phyloP scores from a whole-genome alignment of 164 flowering plant species.

The Chimonanthus praecox region DNA sequence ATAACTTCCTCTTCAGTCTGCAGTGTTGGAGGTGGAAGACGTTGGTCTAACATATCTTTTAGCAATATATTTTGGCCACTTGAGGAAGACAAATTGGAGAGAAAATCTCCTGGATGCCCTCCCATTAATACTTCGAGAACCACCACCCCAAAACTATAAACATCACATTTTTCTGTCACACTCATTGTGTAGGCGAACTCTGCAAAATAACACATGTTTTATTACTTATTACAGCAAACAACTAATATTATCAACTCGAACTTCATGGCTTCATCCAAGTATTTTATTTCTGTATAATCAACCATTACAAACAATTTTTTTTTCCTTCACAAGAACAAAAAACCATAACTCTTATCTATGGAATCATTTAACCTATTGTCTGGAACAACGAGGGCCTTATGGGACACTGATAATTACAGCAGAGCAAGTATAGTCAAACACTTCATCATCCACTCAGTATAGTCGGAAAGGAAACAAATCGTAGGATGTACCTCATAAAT shows the following conservation, averaged over 20 bases:
- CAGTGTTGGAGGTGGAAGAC: slow-evolving; percentile 13
- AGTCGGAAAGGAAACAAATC: background rate
- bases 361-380: background rate
- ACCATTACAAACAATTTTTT: background rate
- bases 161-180: slow-evolving; percentile 6
- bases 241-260: background rate
- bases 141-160: slow-evolving; percentile 6
- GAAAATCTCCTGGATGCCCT: slow-evolving; percentile 8
- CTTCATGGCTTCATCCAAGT: background rate
- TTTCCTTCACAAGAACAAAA: too few species aligned
- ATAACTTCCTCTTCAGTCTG: slow-evolving; percentile 40
- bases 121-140: background rate
- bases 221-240: background rate
- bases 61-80: background rate
- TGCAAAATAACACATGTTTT: background rate
- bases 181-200: slow-evolving; percentile 7
- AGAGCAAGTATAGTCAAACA: background rate
- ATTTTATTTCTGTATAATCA: too few species aligned
- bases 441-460: background rate
- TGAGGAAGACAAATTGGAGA: background rate
- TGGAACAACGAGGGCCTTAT: too few species aligned
- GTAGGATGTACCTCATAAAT: background rate
- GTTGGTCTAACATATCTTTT: slow-evolving; percentile 7
- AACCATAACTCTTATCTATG: background rate
- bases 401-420: background rate